Evolutionary conservation across 352 stramenopile genomes (phyloP), one percentile per base, ranked within the genome.

Genomic region (Phytophthora palmivora): DNA sequence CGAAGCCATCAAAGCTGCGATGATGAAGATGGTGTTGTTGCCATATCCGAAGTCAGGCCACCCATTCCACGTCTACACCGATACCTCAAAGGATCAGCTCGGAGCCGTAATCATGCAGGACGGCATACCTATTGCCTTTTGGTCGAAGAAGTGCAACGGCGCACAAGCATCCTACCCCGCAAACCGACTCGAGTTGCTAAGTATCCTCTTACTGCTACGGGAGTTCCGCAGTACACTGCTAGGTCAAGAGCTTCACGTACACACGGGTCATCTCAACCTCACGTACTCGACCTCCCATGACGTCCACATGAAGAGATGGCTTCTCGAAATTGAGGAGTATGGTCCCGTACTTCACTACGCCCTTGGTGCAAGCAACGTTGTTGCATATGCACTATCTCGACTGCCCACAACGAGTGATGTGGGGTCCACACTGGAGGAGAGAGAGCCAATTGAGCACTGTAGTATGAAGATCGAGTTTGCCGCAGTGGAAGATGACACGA

Each of bases 221-320:
- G 41, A 52, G 32, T 45, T 45, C 11, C 12, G 22, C 0, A 57
- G 21, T 3, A 2, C 45, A 0, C 21, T 47, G 0, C 36, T 57
- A 1, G 52, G 52, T 2, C 52, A 52, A 15, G 19, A 60, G 4
- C 18, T 50, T 0, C 52, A 60, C 16, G 18, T 52, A 4, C 16
- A 19, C 18, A 52, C 38, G 5, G 41, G 52, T 6, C 52, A 60
- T 16, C 18, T 60, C 9, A 52, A 52, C 32, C 30, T 60, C 4
- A 60, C 41, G 2, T 52, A 60, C 30, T 44, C 41, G 2, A 60
- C 52, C 6, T 52, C 45, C 15, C 30, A 52, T 6, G 42, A 52
- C 41, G 12, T 60, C 3, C 41, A 60, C 41, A 60, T 60, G 52
- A 50, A 52, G 16, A 11, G 41, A 0, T 60, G 52, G 52, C 3